A percentile compares a stretch with the other conserved stretches of the same genome.
Conservation (phyloP, 768 basidiomycete genomes). For the Coprinellus micaceus region DNA sequence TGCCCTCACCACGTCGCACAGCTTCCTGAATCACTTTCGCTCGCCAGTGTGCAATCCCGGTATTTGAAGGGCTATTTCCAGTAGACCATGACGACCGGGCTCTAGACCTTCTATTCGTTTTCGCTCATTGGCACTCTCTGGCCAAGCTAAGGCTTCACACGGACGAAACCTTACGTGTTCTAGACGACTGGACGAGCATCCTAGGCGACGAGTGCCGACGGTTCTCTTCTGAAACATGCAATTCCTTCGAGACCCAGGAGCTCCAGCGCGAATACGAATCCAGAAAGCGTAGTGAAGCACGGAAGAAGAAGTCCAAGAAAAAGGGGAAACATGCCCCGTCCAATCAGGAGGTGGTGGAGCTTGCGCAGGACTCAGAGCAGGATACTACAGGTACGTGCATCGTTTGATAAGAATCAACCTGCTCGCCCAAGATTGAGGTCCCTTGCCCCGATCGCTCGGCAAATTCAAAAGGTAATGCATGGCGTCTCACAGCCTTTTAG, state of each 20-base stretch:
- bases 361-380: too few relatives aligned
- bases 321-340: too few relatives aligned
- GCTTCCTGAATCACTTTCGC: too few relatives aligned
- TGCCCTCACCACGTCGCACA: constrained; percentile 6
- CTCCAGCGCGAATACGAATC: constrained; percentile 37
- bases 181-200: constrained; percentile 22
- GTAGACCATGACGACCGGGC: constrained; percentile 16
- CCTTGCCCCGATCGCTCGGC: too few relatives aligned
- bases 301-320: too few relatives aligned
- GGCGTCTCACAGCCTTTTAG: too few relatives aligned
- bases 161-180: constrained; percentile 17
- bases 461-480: too few relatives aligned
- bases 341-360: too few relatives aligned
- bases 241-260: constrained; percentile 27
- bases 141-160: constrained; percentile 32
- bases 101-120: constrained; percentile 22
- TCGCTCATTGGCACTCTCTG: constrained; percentile 31
- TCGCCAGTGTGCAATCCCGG: constrained; percentile 32
- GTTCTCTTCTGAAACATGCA: constrained; percentile 28
- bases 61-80: constrained; percentile 33
- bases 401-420: too few relatives aligned
- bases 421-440: too few relatives aligned
- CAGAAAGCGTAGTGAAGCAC: constrained; percentile 17
- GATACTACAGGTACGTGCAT: too few relatives aligned
- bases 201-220: constrained; percentile 27